Evolutionary conservation across 345 rosid species (phyloP), one percentile per base, ranked within the genome.

Genomic region (Rubroshorea leprosula): DNA sequence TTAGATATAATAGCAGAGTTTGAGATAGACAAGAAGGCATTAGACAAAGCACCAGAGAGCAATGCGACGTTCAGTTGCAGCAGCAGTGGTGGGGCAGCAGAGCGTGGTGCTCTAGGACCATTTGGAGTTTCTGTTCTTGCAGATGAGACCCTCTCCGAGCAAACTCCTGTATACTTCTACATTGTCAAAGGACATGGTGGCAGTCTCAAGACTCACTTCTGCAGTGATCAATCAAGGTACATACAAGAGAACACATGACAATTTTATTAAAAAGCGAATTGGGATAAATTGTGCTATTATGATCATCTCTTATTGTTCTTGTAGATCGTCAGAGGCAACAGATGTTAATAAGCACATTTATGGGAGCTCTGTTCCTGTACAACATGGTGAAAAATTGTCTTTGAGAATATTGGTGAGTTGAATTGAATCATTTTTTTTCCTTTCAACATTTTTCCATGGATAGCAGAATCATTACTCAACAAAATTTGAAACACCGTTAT

Each of bases 61-160:
- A 68, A 78, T 22, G 76, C 21, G 20, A 83, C 78, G 25, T 92
- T 80, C 23, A 83, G 74, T 65, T 89, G 97, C 74, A 29, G 67
- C n/a, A 49, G 23, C 26, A 70, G 78, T 4, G 69, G 76, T 0
- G 91, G 96, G 21, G 82, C 94, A 20, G 61, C 79, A 21, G 73
- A 76, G 15, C 89, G 90, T 3, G 82, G 85, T 2, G 83, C 94
- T 10, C 48, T 89, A 43, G 99, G 99, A 48, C 99, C 99, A 2
- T 93, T 93, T 23, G 99, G 99, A 38, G 72, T 93, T 41, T 69
- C 82, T 5, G 90, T 89, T 54, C 94, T 93, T 0, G 88, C 99
- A 0, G 88, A 85, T 39, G 65, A 74, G 0, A 60, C 55, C 54
- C 89, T 73, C 27, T 41, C 73, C 0, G 99, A 93, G 70, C 86